phyloP scores from a whole-genome alignment of 129 eudicot genomes.

The Tagetes patula region DNA sequence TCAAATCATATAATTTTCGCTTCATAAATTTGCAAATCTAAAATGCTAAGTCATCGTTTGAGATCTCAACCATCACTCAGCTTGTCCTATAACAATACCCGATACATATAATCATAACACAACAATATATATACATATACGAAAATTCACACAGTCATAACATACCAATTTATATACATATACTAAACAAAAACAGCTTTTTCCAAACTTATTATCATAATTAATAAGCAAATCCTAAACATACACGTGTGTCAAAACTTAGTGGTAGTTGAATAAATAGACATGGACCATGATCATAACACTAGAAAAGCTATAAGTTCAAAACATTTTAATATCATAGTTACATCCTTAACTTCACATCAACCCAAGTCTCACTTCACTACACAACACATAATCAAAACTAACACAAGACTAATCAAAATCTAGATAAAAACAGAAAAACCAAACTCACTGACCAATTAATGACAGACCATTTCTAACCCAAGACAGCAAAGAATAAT shows the following conservation, averaged over 20 bases:
- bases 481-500: no score
- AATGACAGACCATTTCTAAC: no score
- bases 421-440: no score
- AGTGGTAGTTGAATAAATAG: conserved; percentile 13
- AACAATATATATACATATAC: not conserved
- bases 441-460: no score
- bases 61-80: not conserved
- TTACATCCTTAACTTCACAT: not conserved
- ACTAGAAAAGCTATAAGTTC: not conserved
- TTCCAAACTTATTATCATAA: not conserved
- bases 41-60: not conserved
- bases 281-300: not conserved
- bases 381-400: not conserved
- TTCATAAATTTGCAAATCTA: not conserved
- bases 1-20: no score
- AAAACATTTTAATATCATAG: not conserved
- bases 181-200: not conserved
- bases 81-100: not conserved
- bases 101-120: not conserved
- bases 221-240: conserved; percentile 1
- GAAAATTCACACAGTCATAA: not conserved
- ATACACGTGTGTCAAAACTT: not conserved
- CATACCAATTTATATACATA: not conserved
- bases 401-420: not conserved
- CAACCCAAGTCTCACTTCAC: not conserved